These are phyloP conservation scores for Ensete ventricosum DNA, from an alignment of 176 grass and related monocot genomes.

Conservation along the genomic window DNA sequence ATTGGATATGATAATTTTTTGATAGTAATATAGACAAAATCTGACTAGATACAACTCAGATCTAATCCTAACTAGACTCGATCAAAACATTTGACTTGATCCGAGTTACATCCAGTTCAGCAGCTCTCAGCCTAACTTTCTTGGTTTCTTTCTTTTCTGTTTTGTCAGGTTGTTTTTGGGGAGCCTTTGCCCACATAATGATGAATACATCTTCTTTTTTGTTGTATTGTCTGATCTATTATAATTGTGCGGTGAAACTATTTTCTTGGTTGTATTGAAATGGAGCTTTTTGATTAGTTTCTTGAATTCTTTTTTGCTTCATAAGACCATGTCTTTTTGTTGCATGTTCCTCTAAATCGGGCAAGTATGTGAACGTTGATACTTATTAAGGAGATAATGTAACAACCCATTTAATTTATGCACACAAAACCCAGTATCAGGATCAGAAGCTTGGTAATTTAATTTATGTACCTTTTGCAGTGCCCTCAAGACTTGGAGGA, in stretches of 20 bases:
- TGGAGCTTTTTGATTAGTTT: neutral
- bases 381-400: neutral
- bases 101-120: neutral
- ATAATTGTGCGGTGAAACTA: neutral
- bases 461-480: conserved; percentile 31
- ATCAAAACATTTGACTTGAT: neutral
- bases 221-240: neutral
- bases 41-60: neutral
- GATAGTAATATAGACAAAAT: neutral
- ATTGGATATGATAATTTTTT: neutral
- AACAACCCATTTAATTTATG: neutral
- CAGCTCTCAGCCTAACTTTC: too few species aligned
- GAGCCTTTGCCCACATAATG: neutral
- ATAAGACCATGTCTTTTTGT: neutral
- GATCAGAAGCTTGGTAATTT: neutral
- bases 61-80: neutral
- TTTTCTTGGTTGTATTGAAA: neutral
- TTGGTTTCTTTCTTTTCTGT: neutral
- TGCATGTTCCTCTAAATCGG: neutral
- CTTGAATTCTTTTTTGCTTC: neutral
- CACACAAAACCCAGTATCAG: neutral
- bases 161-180: neutral
- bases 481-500: conserved; percentile 60
- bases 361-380: too few species aligned
- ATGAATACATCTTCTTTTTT: neutral